Base-by-base conservation (phyloP, 495 filamentous ascomycete species). In the Poronia punctata region DNA sequence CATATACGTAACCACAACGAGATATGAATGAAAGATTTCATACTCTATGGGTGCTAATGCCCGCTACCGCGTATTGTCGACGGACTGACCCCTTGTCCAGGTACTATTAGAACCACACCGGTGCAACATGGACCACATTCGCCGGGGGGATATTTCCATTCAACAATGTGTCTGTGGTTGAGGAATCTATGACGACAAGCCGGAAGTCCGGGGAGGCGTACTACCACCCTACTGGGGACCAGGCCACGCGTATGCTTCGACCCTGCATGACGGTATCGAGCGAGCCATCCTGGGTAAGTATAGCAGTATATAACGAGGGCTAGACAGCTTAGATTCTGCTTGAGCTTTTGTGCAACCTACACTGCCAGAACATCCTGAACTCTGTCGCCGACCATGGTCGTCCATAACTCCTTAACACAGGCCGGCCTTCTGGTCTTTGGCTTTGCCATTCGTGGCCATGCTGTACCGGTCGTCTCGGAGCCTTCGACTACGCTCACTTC, bases 391-490 rank as follows among this genome's bases (percentile, higher is more conserved):
- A 55, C 22, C 37, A 58, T 58, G 55, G 12, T 25, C 2, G 22
- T 24, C 24, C 43, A 43, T 28, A 50, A 45, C 24, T 20, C 27
- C 31, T 41, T 51, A n/a, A 38, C 25, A 24, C 42, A 35, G 22
- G 33, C 40, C 15, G 43, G 38, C 41, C 28, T 57, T 22, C 39
- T 66, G 10, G 48, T 48, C 20, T 31, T 61, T 10, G 26, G 34
- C 17, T 26, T 58, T n/a, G 43, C 36, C n/a, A 17, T 31, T 12
- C 38, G 17, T 22, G 44, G 52, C 31, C n/a, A 35, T 17, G 61
- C 65, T 5, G 46, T 62, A 15, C 65, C 65, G 7, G 43, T 64
- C 7, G 51, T 62, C 2, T 67, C 64, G 0, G 49, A 56, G 2
- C 43, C 64, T 0, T 53, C 52, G 16, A 68, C 65, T 2, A 67